These are phyloP conservation scores for Diplodia scrobiculata DNA, from an alignment of 2,329 filamentous ascomycete genomes.

Conservation along the genomic window DNA sequence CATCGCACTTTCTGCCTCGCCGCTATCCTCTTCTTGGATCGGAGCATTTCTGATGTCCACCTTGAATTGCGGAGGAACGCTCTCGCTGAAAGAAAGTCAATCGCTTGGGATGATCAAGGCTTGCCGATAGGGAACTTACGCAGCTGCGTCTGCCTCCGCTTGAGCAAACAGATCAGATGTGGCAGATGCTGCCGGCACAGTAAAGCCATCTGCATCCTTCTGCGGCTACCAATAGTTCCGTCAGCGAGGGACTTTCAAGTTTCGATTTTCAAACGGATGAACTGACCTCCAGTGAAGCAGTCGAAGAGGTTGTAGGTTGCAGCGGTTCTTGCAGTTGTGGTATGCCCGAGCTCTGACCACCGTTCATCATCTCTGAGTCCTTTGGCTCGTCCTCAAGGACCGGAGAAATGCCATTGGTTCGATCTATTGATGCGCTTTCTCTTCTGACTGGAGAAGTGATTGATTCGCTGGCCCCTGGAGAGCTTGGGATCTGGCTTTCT, in stretches of 20 bases:
- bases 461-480: slow-evolving; percentile 34
- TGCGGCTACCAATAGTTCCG: slow-evolving; percentile 39
- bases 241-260: not conserved
- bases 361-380: slow-evolving; percentile 37
- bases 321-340: slow-evolving; percentile 44
- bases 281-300: slow-evolving; percentile 38
- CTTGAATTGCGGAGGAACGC: slow-evolving; percentile 63
- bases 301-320: slow-evolving; percentile 36
- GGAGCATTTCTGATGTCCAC: slow-evolving; percentile 78
- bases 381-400: slow-evolving; percentile 34
- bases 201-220: slow-evolving; percentile 76
- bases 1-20: slow-evolving; percentile 71
- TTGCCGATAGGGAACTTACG: slow-evolving; percentile 34
- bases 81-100: slow-evolving; percentile 35
- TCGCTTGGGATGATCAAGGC: not conserved
- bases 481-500: slow-evolving; percentile 41
- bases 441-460: slow-evolving; percentile 15
- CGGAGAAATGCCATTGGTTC: slow-evolving; percentile 40
- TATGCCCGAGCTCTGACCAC: slow-evolving; percentile 40
- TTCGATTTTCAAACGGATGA: not conserved
- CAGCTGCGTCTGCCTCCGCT: slow-evolving; percentile 65
- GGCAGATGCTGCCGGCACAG: slow-evolving; percentile 64
- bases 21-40: slow-evolving; percentile 74
- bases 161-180: slow-evolving; percentile 61
- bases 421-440: slow-evolving; percentile 32